phyloP scores from a whole-genome alignment of 108 stramenopile species.

The Aurantiochytrium sp. region DNA sequence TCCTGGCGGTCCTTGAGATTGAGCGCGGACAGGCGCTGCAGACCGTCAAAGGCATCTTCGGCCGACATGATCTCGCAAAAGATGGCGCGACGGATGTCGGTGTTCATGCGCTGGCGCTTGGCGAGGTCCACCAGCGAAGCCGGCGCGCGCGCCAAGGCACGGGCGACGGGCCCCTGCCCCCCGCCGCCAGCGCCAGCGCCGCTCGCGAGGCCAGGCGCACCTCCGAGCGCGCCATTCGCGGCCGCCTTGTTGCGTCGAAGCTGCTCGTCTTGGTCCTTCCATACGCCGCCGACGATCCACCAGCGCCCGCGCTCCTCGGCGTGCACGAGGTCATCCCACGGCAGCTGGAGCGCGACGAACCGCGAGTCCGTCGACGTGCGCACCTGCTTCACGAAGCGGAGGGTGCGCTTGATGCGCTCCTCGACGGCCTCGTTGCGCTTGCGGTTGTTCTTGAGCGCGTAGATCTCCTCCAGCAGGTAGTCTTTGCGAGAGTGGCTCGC shows the following conservation, averaged over 20 bases:
- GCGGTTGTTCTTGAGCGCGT: conserved; percentile 5
- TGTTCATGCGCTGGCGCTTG: conserved; percentile 15
- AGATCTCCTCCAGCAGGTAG: not conserved
- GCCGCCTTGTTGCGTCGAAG: not conserved
- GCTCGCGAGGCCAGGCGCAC: not conserved
- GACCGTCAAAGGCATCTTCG: not conserved
- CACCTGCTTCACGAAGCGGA: not conserved
- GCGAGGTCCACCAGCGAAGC: not conserved
- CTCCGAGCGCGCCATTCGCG: not conserved
- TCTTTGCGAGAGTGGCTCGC: not conserved
- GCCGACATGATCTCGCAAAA: conserved; percentile 30
- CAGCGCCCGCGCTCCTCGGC: conserved; percentile 27
- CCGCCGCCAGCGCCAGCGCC: too few relatives aligned
- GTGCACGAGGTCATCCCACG: conserved; percentile 1
- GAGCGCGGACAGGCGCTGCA: not conserved
- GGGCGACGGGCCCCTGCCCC: not conserved
- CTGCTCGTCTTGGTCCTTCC: conserved; percentile 18
- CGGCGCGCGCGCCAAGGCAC: not conserved
- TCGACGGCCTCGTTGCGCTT: conserved; percentile 13
- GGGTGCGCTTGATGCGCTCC: not conserved
- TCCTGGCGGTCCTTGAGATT: not conserved
- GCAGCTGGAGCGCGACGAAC: not conserved
- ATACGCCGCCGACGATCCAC: conserved; percentile 30
- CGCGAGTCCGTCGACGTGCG: not conserved
- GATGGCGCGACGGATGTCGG: not conserved